These are phyloP conservation scores for Citeromyces nyonsensis DNA, from an alignment of 805 yeast species.

Conservation along the genomic window DNA sequence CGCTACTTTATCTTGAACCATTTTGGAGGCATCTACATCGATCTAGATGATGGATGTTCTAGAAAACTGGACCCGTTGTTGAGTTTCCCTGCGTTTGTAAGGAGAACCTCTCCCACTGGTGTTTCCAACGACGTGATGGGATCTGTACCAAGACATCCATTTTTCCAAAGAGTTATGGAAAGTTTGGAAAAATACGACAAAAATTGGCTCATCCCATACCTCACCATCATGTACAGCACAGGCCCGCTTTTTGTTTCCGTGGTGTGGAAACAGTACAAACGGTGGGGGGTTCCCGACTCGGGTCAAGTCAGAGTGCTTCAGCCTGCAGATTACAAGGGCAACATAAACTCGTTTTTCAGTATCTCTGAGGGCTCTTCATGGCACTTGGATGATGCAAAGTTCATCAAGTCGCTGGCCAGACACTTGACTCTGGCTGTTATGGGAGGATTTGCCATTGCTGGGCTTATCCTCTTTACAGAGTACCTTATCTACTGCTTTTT, in stretches of 20 bases:
- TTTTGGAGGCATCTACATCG: constrained; percentile 84
- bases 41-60: constrained; percentile 80
- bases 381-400: constrained; percentile 81
- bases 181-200: constrained; percentile 45
- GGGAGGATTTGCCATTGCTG: constrained; percentile 50
- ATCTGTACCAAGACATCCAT: constrained; percentile 73
- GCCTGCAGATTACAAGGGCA: constrained; percentile 58
- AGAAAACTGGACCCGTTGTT: constrained; percentile 68
- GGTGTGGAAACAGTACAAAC: constrained; percentile 74
- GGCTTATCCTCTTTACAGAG: constrained; percentile 26
- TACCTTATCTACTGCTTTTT: constrained; percentile 23
- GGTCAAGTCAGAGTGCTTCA: constrained; percentile 54
- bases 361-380: constrained; percentile 80
- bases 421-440: constrained; percentile 63
- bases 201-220: constrained; percentile 76
- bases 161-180: constrained; percentile 57
- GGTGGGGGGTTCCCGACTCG: constrained; percentile 59
- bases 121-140: constrained; percentile 92
- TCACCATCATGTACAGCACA: constrained; percentile 86
- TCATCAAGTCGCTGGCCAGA: constrained; percentile 56
- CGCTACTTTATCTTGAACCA: constrained; percentile 73
- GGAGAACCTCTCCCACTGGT: constrained; percentile 84
- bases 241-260: constrained; percentile 84
- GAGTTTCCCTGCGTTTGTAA: constrained; percentile 70
- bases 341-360: constrained; percentile 48